Base-by-base conservation (phyloP, 2,329 filamentous ascomycete genomes). In the Neonectria hederae region DNA sequence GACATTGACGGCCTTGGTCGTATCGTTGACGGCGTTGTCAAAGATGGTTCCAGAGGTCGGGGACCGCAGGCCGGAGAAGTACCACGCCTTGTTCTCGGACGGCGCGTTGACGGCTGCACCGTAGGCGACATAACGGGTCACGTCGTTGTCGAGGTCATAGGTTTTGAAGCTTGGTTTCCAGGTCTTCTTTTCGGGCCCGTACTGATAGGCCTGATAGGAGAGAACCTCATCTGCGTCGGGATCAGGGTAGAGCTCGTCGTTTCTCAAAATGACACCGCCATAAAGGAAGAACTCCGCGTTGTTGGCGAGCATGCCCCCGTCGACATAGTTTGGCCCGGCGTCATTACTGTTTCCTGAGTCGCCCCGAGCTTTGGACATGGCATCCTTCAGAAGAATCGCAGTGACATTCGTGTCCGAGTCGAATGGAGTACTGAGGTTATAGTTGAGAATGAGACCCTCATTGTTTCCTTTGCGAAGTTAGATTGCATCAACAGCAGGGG, bases 21-120 rank as follows among this genome's bases (percentile, higher is more conserved):
- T 79, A 0, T 75, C 71, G 30, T 83, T 79, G 5, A n/a, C 14
- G 1, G 63, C 56, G 10, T 73, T 75, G 2, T 73, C 72, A 60
- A 80, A 82, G 46, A 92, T 84, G 0, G 81, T 77, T 0, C 87
- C 87, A 70, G 79, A 83, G 13, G 77, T 76, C 0, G 81, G 75
- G 0, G 87, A 83, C 14, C 80, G 84, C 75, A 90, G 78, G 0
- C 91, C 91, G 0, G 88, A 87, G 67, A 93, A 91, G 69, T 92
- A 92, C 81, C 88, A 93, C 0, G 89, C 89, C 68, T 88, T 83
- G 66, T 92, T 89, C 75, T 93, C 90, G 0, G 89, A 92, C 0
- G 90, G 90, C 0, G 86, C 88, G 46, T 82, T 91, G 11, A 83
- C 88, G 0, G 83, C 85, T 2, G 85, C 90, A 19, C 91, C 90